Conservation (phyloP, 805 yeast species). For the Jamesozyma lodderae region DNA sequence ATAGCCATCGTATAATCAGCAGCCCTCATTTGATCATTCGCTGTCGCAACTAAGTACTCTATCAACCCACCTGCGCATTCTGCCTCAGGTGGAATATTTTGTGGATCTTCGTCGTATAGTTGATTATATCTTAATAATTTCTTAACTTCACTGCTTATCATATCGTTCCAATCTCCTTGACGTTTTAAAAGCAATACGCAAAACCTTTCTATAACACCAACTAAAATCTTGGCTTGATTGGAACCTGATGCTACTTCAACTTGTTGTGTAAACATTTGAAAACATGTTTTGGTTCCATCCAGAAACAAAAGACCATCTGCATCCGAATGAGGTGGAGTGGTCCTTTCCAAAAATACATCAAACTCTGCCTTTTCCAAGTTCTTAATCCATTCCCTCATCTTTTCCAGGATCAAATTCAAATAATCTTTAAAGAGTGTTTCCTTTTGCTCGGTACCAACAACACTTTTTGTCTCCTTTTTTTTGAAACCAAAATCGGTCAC, state of each 20-base stretch:
- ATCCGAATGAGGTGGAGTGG: slow-evolving; percentile 65
- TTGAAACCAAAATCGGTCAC: slow-evolving; percentile 41
- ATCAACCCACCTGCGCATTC: slow-evolving; percentile 63
- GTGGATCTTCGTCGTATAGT: slow-evolving; percentile 27
- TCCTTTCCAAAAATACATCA: slow-evolving; percentile 52
- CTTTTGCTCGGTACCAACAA: slow-evolving; percentile 65
- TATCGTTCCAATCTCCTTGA: slow-evolving; percentile 50
- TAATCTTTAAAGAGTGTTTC: slow-evolving; percentile 70
- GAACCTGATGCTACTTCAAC: slow-evolving; percentile 81
- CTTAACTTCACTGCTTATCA: slow-evolving; percentile 47
- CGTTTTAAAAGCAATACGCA: slow-evolving; percentile 50
- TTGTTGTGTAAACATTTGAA: slow-evolving; percentile 81
- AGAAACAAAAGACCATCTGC: slow-evolving; percentile 55
- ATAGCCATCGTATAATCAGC: slow-evolving; percentile 65
- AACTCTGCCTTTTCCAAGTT: slow-evolving; percentile 62
- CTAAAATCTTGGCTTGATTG: slow-evolving; percentile 68
- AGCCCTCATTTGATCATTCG: slow-evolving; percentile 72
- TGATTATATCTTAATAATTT: slow-evolving; percentile 30
- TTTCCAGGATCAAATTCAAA: slow-evolving; percentile 54
- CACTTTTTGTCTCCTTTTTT: slow-evolving; percentile 40
- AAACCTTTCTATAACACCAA: slow-evolving; percentile 70
- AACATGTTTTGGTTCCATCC: slow-evolving; percentile 70
- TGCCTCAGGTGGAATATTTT: slow-evolving; percentile 31
- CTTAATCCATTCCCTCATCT: slow-evolving; percentile 78
- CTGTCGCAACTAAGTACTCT: slow-evolving; percentile 74